Evolutionary conservation across 2,329 filamentous ascomycete genomes (phyloP), one percentile per base, ranked within the genome.

Genomic region (Allantophomopsis cytisporea): DNA sequence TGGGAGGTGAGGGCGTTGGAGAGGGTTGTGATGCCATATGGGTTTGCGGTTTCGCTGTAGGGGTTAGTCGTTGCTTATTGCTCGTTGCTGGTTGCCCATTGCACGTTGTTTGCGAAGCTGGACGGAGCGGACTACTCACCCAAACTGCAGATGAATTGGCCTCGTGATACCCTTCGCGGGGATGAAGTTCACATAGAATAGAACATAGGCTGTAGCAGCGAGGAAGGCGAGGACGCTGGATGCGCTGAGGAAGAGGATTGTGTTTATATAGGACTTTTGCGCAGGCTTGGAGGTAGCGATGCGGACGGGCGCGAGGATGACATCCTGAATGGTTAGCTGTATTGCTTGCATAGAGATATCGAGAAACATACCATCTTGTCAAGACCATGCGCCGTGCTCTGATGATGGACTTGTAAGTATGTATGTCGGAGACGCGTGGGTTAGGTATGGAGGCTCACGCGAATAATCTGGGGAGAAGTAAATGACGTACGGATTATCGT

Each of bases 111-210:
- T 28, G 7, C 23, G 23, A 28, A 18, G 34, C 11, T 8, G 21
- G 10, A 1, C 17, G n/a, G 14, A 14, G 17, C 14, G 6, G 30
- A 18, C 13, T 10, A 57, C 60, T 40, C 64, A 69, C 62, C 73
- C 71, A 58, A 76, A 83, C 56, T 83, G 76, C 15, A 84, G 60
- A 59, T 83, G 73, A 7, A 83, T 64, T 5, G 67, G 62, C n/a
- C 71, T 65, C 44, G 69, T 61, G 43, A 83, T 66, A 40, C 75
- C 73, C 46, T 79, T 71, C 39, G 73, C 69, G 1, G 80, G 80
- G 16, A 85, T 72, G 59, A 77, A 83, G 44, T 68, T 69, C 57
- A 70, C 68, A 62, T 84, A 84, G 60, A 85, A 83, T 14, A 78
- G 59, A 30, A 65, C 63, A 54, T 83, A 84, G 28, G 76, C 75